A percentile compares a stretch with the other conserved stretches of the same genome.
These are phyloP conservation scores for Colletotrichum sp. DNA, from an alignment of 2,329 filamentous ascomycete genomes.

Conservation along the genomic window DNA sequence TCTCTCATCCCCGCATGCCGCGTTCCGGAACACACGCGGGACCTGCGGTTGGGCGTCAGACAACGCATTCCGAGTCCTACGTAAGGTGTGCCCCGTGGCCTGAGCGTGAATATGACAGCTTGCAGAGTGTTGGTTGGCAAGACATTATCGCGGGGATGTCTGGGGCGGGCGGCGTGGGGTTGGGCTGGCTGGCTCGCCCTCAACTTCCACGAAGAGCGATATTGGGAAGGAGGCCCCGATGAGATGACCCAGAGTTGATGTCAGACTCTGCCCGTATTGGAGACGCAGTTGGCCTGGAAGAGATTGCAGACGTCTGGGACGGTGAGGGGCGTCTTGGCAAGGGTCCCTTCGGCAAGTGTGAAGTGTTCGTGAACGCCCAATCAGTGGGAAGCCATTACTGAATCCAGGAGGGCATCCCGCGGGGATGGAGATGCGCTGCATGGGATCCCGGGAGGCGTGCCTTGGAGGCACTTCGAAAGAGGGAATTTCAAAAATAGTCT, in stretches of 20 bases:
- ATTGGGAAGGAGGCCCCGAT: background rate
- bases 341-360: background rate
- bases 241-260: constrained; percentile 1
- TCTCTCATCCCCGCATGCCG: background rate
- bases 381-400: constrained; percentile 10
- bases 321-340: background rate
- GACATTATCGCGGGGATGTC: background rate
- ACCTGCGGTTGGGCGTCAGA: background rate
- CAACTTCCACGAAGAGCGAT: background rate
- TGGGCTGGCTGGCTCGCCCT: background rate
- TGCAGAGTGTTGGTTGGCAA: background rate
- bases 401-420: constrained; percentile 8
- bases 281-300: background rate
- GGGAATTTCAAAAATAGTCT: constrained; percentile 14
- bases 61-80: background rate
- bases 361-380: background rate
- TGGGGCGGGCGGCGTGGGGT: background rate
- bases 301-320: background rate
- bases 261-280: background rate
- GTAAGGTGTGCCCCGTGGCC: background rate
- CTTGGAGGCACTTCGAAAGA: background rate
- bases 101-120: background rate
- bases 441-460: background rate
- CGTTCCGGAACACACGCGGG: background rate
- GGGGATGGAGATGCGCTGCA: background rate